Evolutionary conservation across 23 red algal species (phyloP).

Genomic region (Porphyridium purpureum): DNA sequence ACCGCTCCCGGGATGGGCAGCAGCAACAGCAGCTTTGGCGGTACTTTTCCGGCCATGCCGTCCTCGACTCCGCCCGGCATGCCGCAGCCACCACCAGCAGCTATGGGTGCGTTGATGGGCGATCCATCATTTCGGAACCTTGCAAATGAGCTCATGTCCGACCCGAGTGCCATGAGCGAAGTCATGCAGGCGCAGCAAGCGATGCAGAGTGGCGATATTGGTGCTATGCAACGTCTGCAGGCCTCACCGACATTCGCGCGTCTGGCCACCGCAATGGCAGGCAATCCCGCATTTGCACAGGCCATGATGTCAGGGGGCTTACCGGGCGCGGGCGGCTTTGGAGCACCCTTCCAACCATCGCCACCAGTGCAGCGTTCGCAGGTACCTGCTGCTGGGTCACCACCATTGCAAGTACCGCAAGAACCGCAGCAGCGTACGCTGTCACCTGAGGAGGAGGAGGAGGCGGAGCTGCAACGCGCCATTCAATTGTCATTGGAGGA

Average conservation of each 20-base stretch:
- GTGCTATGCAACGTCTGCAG: constrained; percentile 15
- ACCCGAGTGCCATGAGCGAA: constrained; percentile 6
- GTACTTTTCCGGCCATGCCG: background rate
- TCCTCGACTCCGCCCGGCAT: background rate
- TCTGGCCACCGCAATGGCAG: constrained; percentile 13
- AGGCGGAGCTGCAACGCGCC: too few species aligned
- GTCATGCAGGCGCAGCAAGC: constrained; percentile 21
- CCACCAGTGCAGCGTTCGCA: too few species aligned
- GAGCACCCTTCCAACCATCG: too few species aligned
- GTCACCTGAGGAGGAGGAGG: too few species aligned
- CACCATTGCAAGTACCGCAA: too few species aligned
- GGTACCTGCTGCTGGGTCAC: too few species aligned
- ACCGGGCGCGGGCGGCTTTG: too few species aligned
- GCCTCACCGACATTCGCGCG: constrained; percentile 20
- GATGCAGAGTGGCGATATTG: constrained; percentile 23
- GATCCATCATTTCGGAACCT: constrained; percentile 33
- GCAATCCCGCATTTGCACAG: constrained; percentile 31
- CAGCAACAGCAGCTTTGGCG: constrained; percentile 1
- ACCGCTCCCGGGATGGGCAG: constrained; percentile 2
- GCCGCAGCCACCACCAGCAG: constrained; percentile 1
- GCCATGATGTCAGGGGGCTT: too few species aligned
- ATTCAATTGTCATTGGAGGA: too few species aligned
- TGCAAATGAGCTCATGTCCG: constrained; percentile 18
- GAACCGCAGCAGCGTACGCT: too few species aligned
- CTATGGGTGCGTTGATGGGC: constrained; percentile 24